Evolutionary conservation across 371 early-diverging fungal genomes (phyloP).

Genomic region (Apophysomyces variabilis): DNA sequence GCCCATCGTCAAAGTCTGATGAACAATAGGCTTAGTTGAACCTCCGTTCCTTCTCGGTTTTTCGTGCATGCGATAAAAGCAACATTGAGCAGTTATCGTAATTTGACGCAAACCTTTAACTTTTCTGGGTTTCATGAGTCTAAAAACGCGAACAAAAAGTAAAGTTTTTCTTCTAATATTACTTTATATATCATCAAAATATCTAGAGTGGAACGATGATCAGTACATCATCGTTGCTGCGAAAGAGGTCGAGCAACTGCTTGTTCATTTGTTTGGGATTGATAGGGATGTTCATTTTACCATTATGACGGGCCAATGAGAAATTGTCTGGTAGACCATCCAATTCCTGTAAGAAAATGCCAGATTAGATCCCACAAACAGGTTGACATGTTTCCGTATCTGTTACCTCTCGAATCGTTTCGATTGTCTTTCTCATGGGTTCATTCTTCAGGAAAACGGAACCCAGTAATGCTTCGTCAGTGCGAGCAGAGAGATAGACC

Average conservation of each 20-base stretch:
- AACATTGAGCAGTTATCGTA: not conserved
- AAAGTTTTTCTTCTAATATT: not conserved
- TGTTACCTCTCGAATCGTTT: slow-evolving; percentile 50
- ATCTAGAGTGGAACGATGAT: slow-evolving; percentile 37
- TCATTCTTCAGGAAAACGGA: slow-evolving; percentile 58
- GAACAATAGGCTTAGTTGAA: slow-evolving; percentile 5
- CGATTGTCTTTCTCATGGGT: slow-evolving; percentile 50
- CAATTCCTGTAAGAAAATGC: slow-evolving; percentile 47
- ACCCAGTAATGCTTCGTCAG: slow-evolving; percentile 55
- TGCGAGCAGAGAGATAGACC: slow-evolving; percentile 44
- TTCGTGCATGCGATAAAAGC: not conserved
- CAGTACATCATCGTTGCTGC: slow-evolving; percentile 59
- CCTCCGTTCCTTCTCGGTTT: not conserved
- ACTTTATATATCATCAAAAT: not conserved
- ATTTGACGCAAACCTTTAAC: slow-evolving; percentile 1
- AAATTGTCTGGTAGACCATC: slow-evolving; percentile 63
- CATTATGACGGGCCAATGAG: slow-evolving; percentile 61
- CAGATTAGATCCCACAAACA: not conserved
- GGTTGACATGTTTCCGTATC: not conserved
- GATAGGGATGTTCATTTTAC: slow-evolving; percentile 66
- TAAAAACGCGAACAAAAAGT: not conserved
- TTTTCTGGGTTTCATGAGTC: not conserved
- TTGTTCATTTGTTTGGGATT: slow-evolving; percentile 65
- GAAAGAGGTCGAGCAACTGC: slow-evolving; percentile 53
- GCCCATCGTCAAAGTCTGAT: slow-evolving; percentile 3